Percentiles rank a stretch among this genome's conserved stretches.
phyloP scores from a whole-genome alignment of 768 basidiomycete genomes.

The Leccinum barrowsii region DNA sequence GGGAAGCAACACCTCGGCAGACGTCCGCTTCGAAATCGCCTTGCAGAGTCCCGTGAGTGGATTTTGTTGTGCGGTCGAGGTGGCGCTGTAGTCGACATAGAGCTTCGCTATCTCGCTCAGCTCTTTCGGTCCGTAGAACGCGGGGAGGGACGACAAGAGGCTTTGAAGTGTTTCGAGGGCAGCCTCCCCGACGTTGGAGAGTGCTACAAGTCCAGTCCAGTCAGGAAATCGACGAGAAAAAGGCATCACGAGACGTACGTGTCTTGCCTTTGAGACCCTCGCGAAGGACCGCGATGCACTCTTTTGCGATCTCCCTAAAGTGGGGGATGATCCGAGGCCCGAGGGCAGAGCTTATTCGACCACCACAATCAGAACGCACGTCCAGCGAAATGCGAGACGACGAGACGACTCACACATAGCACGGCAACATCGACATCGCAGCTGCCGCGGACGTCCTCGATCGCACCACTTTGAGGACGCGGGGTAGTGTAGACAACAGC shows the following conservation, averaged over 20 bases:
- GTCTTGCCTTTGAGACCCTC: conserved; percentile 32
- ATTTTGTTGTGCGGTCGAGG: conserved; percentile 15
- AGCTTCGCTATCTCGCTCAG: conserved; percentile 53
- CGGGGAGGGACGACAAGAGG: conserved; percentile 73
- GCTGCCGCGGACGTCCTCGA: conserved; percentile 34
- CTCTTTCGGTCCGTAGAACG: conserved; percentile 72
- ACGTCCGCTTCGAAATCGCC: conserved; percentile 64
- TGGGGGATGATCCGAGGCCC: conserved; percentile 88
- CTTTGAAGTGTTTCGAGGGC: conserved; percentile 54
- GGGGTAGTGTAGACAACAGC: conserved; percentile 57
- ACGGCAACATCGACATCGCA: conserved; percentile 53
- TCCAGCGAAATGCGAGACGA: neutral
- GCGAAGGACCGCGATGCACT: conserved; percentile 49
- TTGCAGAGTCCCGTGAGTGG: conserved; percentile 49
- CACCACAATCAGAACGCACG: conserved; percentile 5
- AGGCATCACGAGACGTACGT: conserved; percentile 29
- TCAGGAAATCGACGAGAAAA: neutral
- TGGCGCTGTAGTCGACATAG: conserved; percentile 44
- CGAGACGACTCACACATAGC: conserved; percentile 52
- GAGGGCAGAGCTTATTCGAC: conserved; percentile 54
- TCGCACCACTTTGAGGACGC: conserved; percentile 48
- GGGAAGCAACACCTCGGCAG: conserved; percentile 63
- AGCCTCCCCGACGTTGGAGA: conserved; percentile 31
- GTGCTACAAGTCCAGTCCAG: conserved; percentile 20
- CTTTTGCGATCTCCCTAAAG: conserved; percentile 67